A percentile compares a stretch with the other conserved stretches of the same genome.
Conservation (phyloP, 306 rosid species). For the Prunus mume region DNA sequence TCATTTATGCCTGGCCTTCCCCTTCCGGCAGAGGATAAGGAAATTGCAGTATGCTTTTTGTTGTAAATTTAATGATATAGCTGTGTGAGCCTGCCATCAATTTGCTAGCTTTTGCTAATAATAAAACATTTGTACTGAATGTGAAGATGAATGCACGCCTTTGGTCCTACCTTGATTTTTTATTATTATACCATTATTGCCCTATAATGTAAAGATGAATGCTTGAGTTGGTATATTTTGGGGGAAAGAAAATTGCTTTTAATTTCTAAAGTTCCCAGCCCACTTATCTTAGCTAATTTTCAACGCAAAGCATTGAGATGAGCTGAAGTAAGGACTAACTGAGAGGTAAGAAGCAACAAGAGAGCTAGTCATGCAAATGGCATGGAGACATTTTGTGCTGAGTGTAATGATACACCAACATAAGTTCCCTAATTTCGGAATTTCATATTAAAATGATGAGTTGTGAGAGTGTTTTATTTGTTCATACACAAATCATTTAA, state of each 20-base stretch:
- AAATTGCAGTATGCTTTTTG: background rate
- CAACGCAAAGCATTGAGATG: slow-evolving; percentile 3
- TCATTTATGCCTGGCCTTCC: background rate
- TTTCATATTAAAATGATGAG: background rate
- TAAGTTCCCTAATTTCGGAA: background rate
- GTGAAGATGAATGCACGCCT: background rate
- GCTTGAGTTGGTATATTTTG: background rate
- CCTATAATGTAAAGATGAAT: background rate
- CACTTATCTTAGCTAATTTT: slow-evolving; percentile 3
- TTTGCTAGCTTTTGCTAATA: background rate
- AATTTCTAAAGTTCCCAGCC: slow-evolving; percentile 3
- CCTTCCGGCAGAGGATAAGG: slow-evolving; percentile 8
- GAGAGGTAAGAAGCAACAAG: background rate
- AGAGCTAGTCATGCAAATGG: slow-evolving; percentile 6
- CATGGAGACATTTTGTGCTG: background rate
- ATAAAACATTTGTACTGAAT: background rate
- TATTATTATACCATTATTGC: background rate
- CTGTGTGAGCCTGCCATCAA: background rate
- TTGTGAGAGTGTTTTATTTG: background rate
- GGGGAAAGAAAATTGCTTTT: background rate
- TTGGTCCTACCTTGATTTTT: background rate
- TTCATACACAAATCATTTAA: background rate
- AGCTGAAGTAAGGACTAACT: background rate
- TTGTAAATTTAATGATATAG: background rate
- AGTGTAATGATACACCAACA: background rate